phyloP scores from a whole-genome alignment of 805 yeast species.

The Candida glaebosa region DNA sequence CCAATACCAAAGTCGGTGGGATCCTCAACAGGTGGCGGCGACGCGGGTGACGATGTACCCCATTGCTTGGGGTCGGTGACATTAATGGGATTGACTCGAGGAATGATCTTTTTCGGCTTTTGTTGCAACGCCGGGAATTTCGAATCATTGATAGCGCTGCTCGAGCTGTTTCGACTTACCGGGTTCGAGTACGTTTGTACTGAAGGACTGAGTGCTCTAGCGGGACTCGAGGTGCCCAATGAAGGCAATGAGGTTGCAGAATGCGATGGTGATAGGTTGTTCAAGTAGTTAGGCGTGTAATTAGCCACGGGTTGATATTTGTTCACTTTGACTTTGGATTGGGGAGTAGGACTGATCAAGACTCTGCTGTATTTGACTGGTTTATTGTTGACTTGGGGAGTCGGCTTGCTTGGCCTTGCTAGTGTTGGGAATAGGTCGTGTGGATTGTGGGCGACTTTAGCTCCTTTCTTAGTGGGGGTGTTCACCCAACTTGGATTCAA shows the following conservation, averaged over 20 bases:
- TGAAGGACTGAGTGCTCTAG: conserved; percentile 13
- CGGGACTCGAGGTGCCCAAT: conserved; percentile 10
- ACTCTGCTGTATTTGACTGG: conserved; percentile 37
- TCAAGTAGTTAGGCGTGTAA: conserved; percentile 32
- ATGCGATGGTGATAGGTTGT: conserved; percentile 14
- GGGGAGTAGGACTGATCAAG: conserved; percentile 15
- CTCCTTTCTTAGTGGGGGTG: conserved; percentile 5
- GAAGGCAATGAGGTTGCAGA: conserved; percentile 28
- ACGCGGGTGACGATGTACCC: conserved; percentile 11
- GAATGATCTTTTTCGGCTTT: conserved; percentile 41
- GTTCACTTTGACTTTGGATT: conserved; percentile 9
- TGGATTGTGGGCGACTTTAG: conserved; percentile 5
- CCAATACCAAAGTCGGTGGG: conserved; percentile 7
- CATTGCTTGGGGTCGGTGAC: conserved; percentile 17
- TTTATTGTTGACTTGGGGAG: conserved; percentile 13
- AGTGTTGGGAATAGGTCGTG: conserved; percentile 34
- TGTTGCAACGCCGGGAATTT: conserved; percentile 50
- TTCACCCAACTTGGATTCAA: conserved; percentile 10
- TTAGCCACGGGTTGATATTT: conserved; percentile 16
- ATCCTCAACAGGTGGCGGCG: neutral
- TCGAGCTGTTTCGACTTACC: conserved; percentile 10
- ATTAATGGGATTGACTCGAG: conserved; percentile 55
- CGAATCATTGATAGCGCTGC: conserved; percentile 15
- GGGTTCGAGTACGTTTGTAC: conserved; percentile 21
- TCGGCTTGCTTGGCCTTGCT: conserved; percentile 21